Percentiles rank a stretch among this genome's conserved stretches.
These are phyloP conservation scores for Seiridium cupressi DNA, from an alignment of 2,329 filamentous ascomycete genomes.

Conservation along the genomic window DNA sequence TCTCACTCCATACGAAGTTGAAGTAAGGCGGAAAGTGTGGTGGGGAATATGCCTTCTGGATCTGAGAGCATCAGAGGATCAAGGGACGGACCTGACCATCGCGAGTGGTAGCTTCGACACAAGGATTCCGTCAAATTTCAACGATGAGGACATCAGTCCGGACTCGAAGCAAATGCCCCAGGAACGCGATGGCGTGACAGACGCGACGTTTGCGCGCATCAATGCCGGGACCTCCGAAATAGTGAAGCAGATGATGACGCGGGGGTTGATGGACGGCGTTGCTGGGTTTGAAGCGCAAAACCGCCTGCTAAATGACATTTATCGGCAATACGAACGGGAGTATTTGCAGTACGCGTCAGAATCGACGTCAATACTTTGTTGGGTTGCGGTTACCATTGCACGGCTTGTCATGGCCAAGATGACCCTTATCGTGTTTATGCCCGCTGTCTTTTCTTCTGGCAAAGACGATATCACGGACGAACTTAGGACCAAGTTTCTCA, in stretches of 20 bases:
- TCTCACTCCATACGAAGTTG: constrained; percentile 57
- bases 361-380: constrained; percentile 53
- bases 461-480: constrained; percentile 34
- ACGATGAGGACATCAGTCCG: constrained; percentile 49
- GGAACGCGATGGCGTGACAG: constrained; percentile 50
- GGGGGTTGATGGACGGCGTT: too few species aligned
- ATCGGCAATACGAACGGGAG: constrained; percentile 27
- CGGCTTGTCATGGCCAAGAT: constrained; percentile 54
- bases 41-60: constrained; percentile 61
- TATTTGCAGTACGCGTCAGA: constrained; percentile 43
- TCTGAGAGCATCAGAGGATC: constrained; percentile 56
- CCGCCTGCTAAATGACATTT: constrained; percentile 35
- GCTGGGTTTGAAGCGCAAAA: constrained; percentile 11
- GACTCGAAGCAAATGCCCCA: constrained; percentile 45
- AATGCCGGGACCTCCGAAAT: constrained; percentile 40
- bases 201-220: constrained; percentile 45
- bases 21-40: constrained; percentile 62
- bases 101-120: constrained; percentile 48
- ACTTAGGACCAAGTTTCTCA: constrained; percentile 42
- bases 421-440: constrained; percentile 54
- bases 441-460: constrained; percentile 41
- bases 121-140: constrained; percentile 54
- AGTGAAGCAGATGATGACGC: constrained; percentile 20
- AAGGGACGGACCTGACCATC: constrained; percentile 51
- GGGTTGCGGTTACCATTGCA: constrained; percentile 46